These are phyloP conservation scores for Clonostachys chloroleuca DNA, from an alignment of 2,329 filamentous ascomycete species.

Conservation along the genomic window DNA sequence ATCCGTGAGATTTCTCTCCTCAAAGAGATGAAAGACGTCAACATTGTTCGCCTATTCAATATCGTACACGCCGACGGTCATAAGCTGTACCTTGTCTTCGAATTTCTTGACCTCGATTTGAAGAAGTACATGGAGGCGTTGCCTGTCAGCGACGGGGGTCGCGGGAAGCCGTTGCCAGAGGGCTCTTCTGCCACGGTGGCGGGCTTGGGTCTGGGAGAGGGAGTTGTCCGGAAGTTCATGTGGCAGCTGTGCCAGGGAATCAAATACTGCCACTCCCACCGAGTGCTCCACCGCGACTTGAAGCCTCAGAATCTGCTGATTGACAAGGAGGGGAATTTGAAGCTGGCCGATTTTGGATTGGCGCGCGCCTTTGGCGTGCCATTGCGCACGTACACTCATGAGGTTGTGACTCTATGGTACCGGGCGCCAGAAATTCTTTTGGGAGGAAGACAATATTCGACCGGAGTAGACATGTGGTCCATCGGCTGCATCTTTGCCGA, in stretches of 20 bases:
- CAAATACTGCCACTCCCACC: constrained; percentile 83
- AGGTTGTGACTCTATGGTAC: constrained; percentile 94
- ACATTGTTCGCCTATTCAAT: constrained; percentile 83
- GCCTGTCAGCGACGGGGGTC: constrained; percentile 77
- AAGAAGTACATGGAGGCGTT: constrained; percentile 97
- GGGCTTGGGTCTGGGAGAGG: constrained; percentile 68
- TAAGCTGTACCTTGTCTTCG: constrained; percentile 90
- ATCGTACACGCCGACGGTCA: constrained; percentile 93
- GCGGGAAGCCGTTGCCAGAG: constrained; percentile 80
- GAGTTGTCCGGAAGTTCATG: constrained; percentile 92
- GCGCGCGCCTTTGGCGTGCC: constrained; percentile 89
- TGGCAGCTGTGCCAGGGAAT: constrained; percentile 80
- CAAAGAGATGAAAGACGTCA: constrained; percentile 91
- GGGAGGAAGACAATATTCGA: constrained; percentile 87
- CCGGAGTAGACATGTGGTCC: constrained; percentile 95
- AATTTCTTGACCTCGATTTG: constrained; percentile 85
- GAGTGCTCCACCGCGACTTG: constrained; percentile 81
- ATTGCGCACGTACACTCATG: constrained; percentile 86
- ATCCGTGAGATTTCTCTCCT: constrained; percentile 92
- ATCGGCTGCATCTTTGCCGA: constrained; percentile 93
- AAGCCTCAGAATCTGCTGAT: constrained; percentile 92
- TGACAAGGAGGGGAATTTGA: constrained; percentile 80
- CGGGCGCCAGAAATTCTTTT: constrained; percentile 86
- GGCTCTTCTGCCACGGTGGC: constrained; percentile 61
- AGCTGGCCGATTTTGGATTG: constrained; percentile 86